These are phyloP conservation scores for Eimeria falciformis DNA, from an alignment of 169 alveolate species.

Conservation along the genomic window DNA sequence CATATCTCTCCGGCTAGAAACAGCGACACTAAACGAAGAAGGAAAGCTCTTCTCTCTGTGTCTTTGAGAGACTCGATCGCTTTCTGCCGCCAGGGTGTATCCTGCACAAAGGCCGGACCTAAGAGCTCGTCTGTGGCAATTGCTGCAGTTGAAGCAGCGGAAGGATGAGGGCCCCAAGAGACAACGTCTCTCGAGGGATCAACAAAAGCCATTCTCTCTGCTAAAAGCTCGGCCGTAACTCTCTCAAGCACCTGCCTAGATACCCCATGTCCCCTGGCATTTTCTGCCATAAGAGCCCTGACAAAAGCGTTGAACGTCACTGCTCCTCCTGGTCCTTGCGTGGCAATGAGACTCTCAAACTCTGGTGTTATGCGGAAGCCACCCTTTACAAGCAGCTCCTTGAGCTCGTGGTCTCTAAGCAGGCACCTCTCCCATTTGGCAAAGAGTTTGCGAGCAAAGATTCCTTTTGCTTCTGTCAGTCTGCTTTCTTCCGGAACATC, in stretches of 20 bases:
- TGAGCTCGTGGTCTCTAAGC: constrained; percentile 62
- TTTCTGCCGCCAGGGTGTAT: neutral
- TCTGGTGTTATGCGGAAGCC: constrained; percentile 28
- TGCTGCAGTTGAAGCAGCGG: neutral
- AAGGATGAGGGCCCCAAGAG: constrained; percentile 24
- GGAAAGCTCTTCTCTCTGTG: neutral
- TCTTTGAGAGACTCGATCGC: neutral
- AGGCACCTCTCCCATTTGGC: constrained; percentile 73
- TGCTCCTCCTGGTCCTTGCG: constrained; percentile 64
- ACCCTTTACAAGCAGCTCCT: neutral
- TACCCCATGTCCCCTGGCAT: constrained; percentile 81
- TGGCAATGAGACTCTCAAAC: constrained; percentile 49
- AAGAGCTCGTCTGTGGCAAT: neutral
- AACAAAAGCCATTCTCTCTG: constrained; percentile 13
- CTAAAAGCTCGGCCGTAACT: constrained; percentile 59
- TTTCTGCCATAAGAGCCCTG: constrained; percentile 74
- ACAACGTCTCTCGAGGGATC: constrained; percentile 32
- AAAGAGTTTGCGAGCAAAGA: constrained; percentile 21
- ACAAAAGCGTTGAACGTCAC: constrained; percentile 74
- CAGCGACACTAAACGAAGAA: constrained; percentile 11
- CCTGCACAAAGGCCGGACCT: neutral
- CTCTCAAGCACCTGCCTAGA: constrained; percentile 87
- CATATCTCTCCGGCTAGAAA: neutral
- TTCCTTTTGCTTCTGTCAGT: neutral
- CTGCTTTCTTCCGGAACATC: neutral